Base-by-base conservation (phyloP, 1,139 yeast genomes). In the Geotrichum carabidarum region DNA sequence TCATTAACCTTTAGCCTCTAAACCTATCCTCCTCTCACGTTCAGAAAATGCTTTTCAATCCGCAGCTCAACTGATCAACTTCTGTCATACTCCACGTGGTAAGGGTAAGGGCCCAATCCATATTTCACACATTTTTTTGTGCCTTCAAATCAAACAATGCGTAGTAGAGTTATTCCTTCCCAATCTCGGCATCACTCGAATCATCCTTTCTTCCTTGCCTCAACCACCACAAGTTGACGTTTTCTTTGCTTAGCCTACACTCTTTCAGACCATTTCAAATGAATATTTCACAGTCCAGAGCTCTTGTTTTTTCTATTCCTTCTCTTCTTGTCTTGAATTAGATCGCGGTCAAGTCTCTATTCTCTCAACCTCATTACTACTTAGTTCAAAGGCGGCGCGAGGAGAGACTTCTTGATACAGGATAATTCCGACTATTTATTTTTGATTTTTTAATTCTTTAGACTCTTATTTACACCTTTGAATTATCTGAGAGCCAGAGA, bases 391-490 rank as follows among this genome's bases (percentile, higher is more conserved):
- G 32, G 44, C 30, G 14, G n/a, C 46, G 36, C 36, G 46, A 43
- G 14, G 38, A 32, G 40, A 44, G 38, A 32, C 48, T 44, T 32
- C 27, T 44, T 14, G 48, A 44, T 30, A 22, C 30, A 15, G 48
- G 48, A 14, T 44, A 22, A 34, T 27, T 44, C 40, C 14, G 17
- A 12, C 42, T 15, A 38, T 15, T 38, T 12, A 3, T 38, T 14
- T 43, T 27, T 2, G 27, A 27, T n/a, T 17, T 43, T 30, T 43
- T 70, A 64, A 35, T 61, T 64, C 59, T 69, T 65, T 45, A 72
- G 75, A 43, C 73, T 64, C 53, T 71, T 76, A 31, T 67, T 69
- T 6, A 42, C 8, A 18, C 37, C n/a, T 27, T 30, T 36, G 12
- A 35, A 36, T 12, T 44, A 17, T 41, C 11, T 30, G 48, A 40